Evolutionary conservation across 1,139 yeast species (phyloP).

Genomic region (Diutina neorugosa): DNA sequence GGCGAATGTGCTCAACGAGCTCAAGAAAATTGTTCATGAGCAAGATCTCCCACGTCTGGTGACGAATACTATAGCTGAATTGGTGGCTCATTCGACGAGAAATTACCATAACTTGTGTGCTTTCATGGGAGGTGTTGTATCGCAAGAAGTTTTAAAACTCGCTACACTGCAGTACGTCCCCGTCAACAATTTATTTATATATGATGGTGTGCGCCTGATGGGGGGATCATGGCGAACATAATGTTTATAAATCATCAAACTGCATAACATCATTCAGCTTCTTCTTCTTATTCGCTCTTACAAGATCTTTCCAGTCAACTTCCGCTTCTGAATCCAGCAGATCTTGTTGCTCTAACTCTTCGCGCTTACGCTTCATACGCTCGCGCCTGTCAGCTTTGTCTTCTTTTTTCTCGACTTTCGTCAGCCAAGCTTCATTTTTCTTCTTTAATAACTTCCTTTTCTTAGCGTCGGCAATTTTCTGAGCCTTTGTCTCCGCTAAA

Average conservation of each 20-base stretch:
- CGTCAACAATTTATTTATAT: conserved; percentile 49
- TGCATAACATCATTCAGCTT: conserved; percentile 19
- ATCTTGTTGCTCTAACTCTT: conserved; percentile 42
- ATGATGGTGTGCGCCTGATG: conserved; percentile 51
- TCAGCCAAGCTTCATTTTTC: conserved; percentile 77
- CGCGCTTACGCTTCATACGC: conserved; percentile 49
- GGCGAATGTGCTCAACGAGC: neutral
- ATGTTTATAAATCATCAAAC: conserved; percentile 54
- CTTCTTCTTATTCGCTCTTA: conserved; percentile 50
- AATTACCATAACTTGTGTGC: conserved; percentile 9
- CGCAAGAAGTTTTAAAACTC: conserved; percentile 59
- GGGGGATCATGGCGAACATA: conserved; percentile 39
- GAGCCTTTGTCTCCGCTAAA: conserved; percentile 32
- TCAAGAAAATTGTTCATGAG: neutral
- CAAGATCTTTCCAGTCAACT: conserved; percentile 83
- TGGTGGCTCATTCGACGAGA: neutral
- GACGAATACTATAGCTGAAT: neutral
- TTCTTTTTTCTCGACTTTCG: conserved; percentile 52
- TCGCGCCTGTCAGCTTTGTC: conserved; percentile 50
- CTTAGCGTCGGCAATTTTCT: conserved; percentile 36
- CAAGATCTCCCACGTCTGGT: neutral
- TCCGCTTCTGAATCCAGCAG: conserved; percentile 37
- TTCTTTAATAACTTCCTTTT: conserved; percentile 32
- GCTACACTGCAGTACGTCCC: conserved; percentile 61
- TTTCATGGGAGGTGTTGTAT: conserved; percentile 59